Percentiles rank a stretch among this genome's conserved stretches.
Conservation (phyloP, 2,329 filamentous ascomycete species). For the Curvularia hawaiiensis region DNA sequence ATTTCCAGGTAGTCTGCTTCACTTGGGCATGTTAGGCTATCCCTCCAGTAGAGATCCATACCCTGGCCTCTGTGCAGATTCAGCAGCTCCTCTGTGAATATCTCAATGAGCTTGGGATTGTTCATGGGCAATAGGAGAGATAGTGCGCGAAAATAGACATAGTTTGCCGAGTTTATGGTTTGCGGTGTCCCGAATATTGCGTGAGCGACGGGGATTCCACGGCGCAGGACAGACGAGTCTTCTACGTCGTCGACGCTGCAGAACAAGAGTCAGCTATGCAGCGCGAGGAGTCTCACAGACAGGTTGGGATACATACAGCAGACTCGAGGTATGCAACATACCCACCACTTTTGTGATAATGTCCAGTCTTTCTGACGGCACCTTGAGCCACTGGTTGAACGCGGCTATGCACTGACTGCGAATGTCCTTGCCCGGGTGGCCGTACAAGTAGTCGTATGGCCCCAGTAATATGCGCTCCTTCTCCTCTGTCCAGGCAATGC, state of each 20-base stretch:
- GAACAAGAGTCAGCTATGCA: background rate
- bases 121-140: slow-evolving; percentile 74
- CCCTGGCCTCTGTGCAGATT: slow-evolving; percentile 87
- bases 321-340: slow-evolving; percentile 84
- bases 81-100: slow-evolving; percentile 81
- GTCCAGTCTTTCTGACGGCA: slow-evolving; percentile 70
- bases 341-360: slow-evolving; percentile 80
- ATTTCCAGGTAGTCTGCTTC: slow-evolving; percentile 94
- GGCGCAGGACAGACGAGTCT: slow-evolving; percentile 75
- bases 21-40: slow-evolving; percentile 80
- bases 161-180: slow-evolving; percentile 90
- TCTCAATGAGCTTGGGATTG: slow-evolving; percentile 69
- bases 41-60: slow-evolving; percentile 90
- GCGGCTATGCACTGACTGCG: slow-evolving; percentile 78
- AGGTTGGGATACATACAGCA: slow-evolving; percentile 57
- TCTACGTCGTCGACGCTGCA: slow-evolving; percentile 79
- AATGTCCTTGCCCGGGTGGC: slow-evolving; percentile 84
- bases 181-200: slow-evolving; percentile 84
- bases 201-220: slow-evolving; percentile 82
- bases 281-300: background rate
- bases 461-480: slow-evolving; percentile 80
- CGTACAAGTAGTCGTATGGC: slow-evolving; percentile 80
- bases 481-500: slow-evolving; percentile 66
- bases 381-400: slow-evolving; percentile 80
- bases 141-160: slow-evolving; percentile 82